These are phyloP conservation scores for Cystobasidiaceae sp. DNA, from an alignment of 1,284 basidiomycete species.

Conservation along the genomic window DNA sequence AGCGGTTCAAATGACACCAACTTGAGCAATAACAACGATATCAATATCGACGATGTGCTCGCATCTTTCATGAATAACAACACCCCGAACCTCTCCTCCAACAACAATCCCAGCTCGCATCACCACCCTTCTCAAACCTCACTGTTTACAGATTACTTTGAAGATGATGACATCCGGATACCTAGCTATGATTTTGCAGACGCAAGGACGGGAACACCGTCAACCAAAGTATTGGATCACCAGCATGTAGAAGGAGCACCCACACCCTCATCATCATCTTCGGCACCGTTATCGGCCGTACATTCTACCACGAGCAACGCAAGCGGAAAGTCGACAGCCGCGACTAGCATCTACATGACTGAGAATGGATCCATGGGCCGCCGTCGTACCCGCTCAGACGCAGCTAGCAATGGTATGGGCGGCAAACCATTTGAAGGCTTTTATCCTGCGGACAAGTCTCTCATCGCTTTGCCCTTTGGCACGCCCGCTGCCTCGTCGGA, in stretches of 20 bases:
- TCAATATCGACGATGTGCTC: slow-evolving; percentile 23
- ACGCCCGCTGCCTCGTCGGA: background rate
- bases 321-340: slow-evolving; percentile 7
- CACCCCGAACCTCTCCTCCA: too few relatives aligned
- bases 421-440: slow-evolving; percentile 31
- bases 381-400: slow-evolving; percentile 32
- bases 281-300: background rate
- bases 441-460: slow-evolving; percentile 22
- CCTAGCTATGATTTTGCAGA: too few relatives aligned
- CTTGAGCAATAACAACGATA: background rate
- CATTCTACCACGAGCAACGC: background rate
- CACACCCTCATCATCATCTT: slow-evolving; percentile 15
- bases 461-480: background rate
- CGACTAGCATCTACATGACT: background rate
- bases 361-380: background rate
- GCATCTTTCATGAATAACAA: too few relatives aligned
- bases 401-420: too few relatives aligned
- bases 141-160: slow-evolving; percentile 7
- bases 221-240: background rate
- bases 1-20: background rate
- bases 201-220: background rate
- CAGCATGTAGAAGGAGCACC: background rate
- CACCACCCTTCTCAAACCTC: slow-evolving; percentile 1
- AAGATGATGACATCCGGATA: slow-evolving; percentile 18
- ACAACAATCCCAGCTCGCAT: too few relatives aligned